Evolutionary conservation across 768 basidiomycete genomes (phyloP).

Genomic region (Leccinum longicurvipes): DNA sequence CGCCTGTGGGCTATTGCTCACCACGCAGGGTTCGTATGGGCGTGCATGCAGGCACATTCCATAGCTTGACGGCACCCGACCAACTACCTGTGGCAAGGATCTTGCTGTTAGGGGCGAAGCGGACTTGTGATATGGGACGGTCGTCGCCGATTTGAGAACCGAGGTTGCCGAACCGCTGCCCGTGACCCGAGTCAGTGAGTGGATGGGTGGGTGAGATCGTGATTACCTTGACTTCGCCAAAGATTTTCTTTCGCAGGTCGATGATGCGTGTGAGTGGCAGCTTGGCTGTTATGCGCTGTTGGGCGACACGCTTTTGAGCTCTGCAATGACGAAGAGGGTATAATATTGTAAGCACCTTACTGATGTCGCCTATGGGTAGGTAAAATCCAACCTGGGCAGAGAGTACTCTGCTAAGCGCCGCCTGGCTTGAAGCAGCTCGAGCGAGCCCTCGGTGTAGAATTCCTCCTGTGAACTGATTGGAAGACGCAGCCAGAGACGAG

Average conservation of each 20-base stretch:
- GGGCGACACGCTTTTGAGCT: constrained; percentile 91
- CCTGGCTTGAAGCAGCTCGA: constrained; percentile 83
- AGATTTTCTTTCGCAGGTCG: constrained; percentile 89
- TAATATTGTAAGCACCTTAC: constrained; percentile 75
- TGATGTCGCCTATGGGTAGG: constrained; percentile 49
- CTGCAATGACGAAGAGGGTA: constrained; percentile 52
- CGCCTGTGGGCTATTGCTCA: constrained; percentile 26
- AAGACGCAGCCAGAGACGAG: neutral
- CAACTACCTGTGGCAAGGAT: constrained; percentile 91
- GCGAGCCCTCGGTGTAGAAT: constrained; percentile 90
- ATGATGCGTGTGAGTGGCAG: constrained; percentile 86
- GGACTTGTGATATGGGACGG: constrained; percentile 87
- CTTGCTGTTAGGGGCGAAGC: constrained; percentile 90
- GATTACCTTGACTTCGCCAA: constrained; percentile 82
- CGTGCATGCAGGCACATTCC: constrained; percentile 92
- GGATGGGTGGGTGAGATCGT: neutral
- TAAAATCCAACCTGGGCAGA: constrained; percentile 85
- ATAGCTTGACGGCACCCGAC: constrained; percentile 92
- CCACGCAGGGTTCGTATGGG: constrained; percentile 74
- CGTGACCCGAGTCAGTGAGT: neutral
- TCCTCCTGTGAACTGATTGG: constrained; percentile 58
- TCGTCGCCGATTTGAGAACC: constrained; percentile 99
- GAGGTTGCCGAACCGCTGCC: constrained; percentile 82
- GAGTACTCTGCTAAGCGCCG: constrained; percentile 90
- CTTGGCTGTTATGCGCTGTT: constrained; percentile 87